phyloP scores from a whole-genome alignment of 2,329 filamentous ascomycete genomes.

The Phialocephala subalpina region DNA sequence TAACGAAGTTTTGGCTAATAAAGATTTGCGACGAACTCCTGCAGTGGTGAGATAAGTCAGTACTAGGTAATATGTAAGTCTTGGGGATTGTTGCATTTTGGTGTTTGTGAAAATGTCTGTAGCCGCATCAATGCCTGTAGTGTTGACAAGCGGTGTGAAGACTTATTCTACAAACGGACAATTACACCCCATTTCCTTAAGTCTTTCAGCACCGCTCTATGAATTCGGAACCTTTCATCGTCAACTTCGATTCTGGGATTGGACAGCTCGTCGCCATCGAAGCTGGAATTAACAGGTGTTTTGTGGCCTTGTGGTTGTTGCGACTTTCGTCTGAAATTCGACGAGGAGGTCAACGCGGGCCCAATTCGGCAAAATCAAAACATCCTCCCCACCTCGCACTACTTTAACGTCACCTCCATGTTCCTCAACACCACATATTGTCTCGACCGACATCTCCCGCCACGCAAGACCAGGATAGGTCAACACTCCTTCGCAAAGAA shows the following conservation, averaged over 20 bases:
- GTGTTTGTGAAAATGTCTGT: constrained; percentile 15
- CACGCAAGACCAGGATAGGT: background rate
- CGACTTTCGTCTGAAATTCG: background rate
- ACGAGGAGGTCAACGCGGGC: constrained; percentile 6
- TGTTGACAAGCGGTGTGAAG: constrained; percentile 19
- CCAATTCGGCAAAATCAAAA: constrained; percentile 12
- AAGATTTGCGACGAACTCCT: background rate
- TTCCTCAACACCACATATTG: background rate
- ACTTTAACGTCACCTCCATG: background rate
- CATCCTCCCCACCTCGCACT: background rate
- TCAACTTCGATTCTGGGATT: background rate
- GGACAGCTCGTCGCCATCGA: background rate
- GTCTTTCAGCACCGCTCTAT: background rate
- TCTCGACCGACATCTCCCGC: background rate
- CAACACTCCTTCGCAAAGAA: background rate
- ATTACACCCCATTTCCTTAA: background rate
- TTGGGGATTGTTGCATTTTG: background rate
- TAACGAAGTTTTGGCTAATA: background rate
- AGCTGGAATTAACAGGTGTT: background rate
- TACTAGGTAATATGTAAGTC: background rate
- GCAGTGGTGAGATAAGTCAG: background rate
- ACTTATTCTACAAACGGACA: constrained; percentile 15
- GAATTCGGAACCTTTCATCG: background rate
- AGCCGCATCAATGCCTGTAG: constrained; percentile 12
- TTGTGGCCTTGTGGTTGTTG: background rate